Percentiles rank a stretch among this genome's conserved stretches.
These are phyloP conservation scores for Fusarium solani-melongenae DNA, from an alignment of 2,329 filamentous ascomycete genomes.

Conservation along the genomic window DNA sequence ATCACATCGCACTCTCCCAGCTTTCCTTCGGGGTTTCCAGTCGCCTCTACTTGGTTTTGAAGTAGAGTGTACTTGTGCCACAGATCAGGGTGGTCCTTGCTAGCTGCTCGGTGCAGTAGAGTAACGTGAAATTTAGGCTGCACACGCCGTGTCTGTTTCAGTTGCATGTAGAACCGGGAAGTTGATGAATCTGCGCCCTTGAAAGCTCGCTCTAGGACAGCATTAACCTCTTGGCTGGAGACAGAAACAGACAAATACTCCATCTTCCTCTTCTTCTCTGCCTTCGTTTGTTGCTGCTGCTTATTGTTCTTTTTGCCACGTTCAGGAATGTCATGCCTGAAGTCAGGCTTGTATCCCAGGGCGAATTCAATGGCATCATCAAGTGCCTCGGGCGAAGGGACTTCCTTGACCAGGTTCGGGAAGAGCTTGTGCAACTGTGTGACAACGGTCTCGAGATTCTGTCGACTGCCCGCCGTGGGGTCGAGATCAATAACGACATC, in stretches of 20 bases:
- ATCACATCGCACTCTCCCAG: conserved; percentile 74
- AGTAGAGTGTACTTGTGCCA: conserved; percentile 80
- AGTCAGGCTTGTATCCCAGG: conserved; percentile 79
- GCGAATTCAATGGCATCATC: conserved; percentile 83
- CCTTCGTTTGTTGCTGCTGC: conserved; percentile 38
- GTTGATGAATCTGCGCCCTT: conserved; percentile 58
- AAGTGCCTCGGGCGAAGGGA: conserved; percentile 79
- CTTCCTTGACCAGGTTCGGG: conserved; percentile 76
- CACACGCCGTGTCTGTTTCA: conserved; percentile 78
- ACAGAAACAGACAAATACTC: conserved; percentile 69
- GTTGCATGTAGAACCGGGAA: conserved; percentile 74
- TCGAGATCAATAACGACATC: conserved; percentile 88
- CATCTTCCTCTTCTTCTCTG: conserved; percentile 53
- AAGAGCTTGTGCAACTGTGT: conserved; percentile 78
- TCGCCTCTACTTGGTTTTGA: conserved; percentile 58
- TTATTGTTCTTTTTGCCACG: conserved; percentile 54
- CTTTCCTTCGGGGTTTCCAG: conserved; percentile 42
- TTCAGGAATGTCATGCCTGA: conserved; percentile 80
- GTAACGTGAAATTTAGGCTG: conserved; percentile 94
- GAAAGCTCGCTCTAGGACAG: conserved; percentile 78
- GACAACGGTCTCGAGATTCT: conserved; percentile 86
- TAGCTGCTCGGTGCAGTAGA: conserved; percentile 81
- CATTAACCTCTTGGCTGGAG: conserved; percentile 53
- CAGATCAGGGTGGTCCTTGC: conserved; percentile 70
- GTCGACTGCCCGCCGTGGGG: conserved; percentile 78